Evolutionary conservation across 1,284 basidiomycete species (phyloP).

Genomic region (Boletus sp.): DNA sequence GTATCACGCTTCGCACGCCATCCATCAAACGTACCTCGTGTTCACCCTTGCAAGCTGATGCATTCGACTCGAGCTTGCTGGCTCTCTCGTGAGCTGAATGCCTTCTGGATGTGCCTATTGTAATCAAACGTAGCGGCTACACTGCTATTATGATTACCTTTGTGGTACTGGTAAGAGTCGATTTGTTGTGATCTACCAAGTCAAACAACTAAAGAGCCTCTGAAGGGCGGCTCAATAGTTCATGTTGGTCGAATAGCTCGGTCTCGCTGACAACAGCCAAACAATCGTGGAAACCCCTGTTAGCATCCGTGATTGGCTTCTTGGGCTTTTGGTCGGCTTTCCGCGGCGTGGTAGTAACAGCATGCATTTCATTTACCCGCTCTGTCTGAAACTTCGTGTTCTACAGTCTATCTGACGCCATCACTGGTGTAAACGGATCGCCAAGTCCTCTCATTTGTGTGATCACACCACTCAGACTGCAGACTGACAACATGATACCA

Average conservation of each 20-base stretch:
- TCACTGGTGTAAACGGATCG: no score
- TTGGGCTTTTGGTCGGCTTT: conserved; percentile 28
- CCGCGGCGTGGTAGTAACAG: conserved; percentile 26
- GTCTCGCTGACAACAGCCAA: conserved; percentile 15
- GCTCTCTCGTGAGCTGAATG: conserved; percentile 15
- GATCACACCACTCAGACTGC: conserved; percentile 2
- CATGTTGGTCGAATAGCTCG: conserved; percentile 9
- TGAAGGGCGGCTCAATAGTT: background rate
- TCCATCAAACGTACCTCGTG: conserved; percentile 29
- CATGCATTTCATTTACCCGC: conserved; percentile 7
- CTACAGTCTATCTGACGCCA: conserved; percentile 8
- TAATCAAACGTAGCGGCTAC: no score
- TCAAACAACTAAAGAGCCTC: conserved; percentile 4
- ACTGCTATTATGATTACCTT: no score
- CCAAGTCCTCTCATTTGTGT: conserved; percentile 6
- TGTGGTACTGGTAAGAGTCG: background rate
- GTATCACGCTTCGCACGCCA: conserved; percentile 16
- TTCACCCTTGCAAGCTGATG: conserved; percentile 10
- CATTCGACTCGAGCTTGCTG: conserved; percentile 8
- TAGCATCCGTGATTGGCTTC: conserved; percentile 15
- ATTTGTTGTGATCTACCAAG: conserved; percentile 17
- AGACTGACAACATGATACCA: conserved; percentile 15
- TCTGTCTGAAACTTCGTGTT: conserved; percentile 20
- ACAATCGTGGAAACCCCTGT: background rate
- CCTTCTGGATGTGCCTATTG: conserved; percentile 2